Conservation (phyloP, 345 rosid genomes). For the Murraya koenigii region DNA sequence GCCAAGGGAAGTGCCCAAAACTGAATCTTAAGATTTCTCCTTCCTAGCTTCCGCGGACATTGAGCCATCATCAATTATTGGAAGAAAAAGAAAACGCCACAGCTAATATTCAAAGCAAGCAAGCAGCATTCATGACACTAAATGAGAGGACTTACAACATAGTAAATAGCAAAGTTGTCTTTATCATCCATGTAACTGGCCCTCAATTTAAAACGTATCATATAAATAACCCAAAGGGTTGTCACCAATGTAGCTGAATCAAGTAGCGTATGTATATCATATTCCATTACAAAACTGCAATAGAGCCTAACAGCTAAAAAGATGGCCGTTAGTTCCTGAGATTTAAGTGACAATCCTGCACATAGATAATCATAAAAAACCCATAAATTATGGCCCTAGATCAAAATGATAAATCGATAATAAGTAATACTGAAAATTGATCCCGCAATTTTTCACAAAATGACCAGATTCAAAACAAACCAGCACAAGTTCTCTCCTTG, state of each 20-base stretch:
- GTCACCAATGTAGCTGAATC: constrained; percentile 75
- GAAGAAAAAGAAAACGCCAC: not conserved
- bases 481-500: constrained; percentile 91
- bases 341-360: constrained; percentile 79
- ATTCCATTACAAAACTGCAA: constrained; percentile 94
- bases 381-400: too few species aligned
- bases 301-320: constrained; percentile 81
- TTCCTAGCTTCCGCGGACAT: not conserved
- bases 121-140: not conserved
- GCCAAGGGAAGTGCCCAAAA: not conserved
- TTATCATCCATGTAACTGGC: constrained; percentile 89
- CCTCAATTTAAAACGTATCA: constrained; percentile 77
- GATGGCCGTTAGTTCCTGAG: constrained; percentile 85
- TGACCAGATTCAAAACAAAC: constrained; percentile 26
- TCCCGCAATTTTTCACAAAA: not conserved
- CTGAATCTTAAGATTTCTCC: not conserved
- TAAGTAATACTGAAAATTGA: not conserved
- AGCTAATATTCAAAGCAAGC: not conserved
- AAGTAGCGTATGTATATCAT: constrained; percentile 81
- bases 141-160: constrained; percentile 51
- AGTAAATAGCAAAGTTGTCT: constrained; percentile 78
- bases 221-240: constrained; percentile 85
- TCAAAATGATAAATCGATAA: too few species aligned
- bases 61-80: not conserved
- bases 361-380: not conserved